These are phyloP conservation scores for Rhodotorula kratochvilovae DNA, from an alignment of 768 basidiomycete genomes.

Conservation along the genomic window DNA sequence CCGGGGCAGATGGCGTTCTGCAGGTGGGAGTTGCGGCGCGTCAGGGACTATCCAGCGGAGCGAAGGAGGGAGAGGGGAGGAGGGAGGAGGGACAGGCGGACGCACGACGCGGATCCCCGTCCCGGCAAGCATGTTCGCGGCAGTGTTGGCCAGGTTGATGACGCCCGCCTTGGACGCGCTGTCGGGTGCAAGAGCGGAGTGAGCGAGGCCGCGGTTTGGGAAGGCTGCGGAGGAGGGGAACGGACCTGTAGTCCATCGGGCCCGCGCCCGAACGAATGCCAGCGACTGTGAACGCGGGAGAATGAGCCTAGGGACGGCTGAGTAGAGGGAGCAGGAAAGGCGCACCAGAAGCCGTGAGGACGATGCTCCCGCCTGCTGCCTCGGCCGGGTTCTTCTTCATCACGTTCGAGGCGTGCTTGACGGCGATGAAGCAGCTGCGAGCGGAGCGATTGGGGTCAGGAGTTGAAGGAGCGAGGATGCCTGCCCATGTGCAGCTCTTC, in stretches of 20 bases:
- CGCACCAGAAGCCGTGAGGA: slow-evolving; percentile 74
- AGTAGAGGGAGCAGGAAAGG: slow-evolving; percentile 1
- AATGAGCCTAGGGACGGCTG: fast-evolving
- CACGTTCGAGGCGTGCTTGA: slow-evolving; percentile 77
- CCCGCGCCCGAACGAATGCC: slow-evolving; percentile 79
- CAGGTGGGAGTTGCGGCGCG: not conserved
- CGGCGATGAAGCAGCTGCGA: slow-evolving; percentile 75
- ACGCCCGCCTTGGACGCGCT: slow-evolving; percentile 55
- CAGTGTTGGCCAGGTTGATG: slow-evolving; percentile 78
- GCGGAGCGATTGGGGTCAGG: too few relatives aligned
- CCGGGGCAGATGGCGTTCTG: slow-evolving; percentile 72
- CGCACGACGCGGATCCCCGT: slow-evolving; percentile 78
- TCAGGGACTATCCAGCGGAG: too few relatives aligned
- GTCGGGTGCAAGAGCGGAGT: not conserved
- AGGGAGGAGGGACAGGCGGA: slow-evolving; percentile 3
- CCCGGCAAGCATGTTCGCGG: slow-evolving; percentile 70
- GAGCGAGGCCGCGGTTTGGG: too few relatives aligned
- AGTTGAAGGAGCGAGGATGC: too few relatives aligned
- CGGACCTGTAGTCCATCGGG: slow-evolving; percentile 66
- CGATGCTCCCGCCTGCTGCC: slow-evolving; percentile 74
- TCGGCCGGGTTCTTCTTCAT: slow-evolving; percentile 67
- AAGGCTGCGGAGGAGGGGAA: slow-evolving; percentile 44
- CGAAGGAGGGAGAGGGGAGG: not conserved
- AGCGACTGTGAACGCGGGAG: slow-evolving; percentile 57
- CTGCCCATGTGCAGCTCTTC: too few relatives aligned